Evolutionary conservation across 257 asterid genomes (phyloP).

Genomic region (Oldenlandia corymbosa): DNA sequence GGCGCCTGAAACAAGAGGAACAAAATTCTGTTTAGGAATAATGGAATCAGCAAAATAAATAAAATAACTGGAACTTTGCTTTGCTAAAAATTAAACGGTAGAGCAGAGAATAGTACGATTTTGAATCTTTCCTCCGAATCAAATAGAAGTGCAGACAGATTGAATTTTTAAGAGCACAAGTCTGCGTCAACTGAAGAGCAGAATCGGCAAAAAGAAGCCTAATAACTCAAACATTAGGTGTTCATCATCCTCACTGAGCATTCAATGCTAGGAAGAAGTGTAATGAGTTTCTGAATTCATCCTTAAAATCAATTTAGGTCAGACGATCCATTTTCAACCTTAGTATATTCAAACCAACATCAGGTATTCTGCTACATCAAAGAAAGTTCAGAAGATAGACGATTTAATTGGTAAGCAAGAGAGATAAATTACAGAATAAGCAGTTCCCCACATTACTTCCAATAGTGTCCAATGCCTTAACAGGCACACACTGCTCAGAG

Average conservation of each 20-base stretch:
- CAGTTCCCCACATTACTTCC: neutral
- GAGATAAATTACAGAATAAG: neutral
- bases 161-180: no score
- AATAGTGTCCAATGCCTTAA: neutral
- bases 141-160: no score
- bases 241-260: neutral
- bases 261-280: neutral
- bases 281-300: neutral
- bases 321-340: neutral
- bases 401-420: neutral
- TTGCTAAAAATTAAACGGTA: no score
- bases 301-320: neutral
- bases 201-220: no score
- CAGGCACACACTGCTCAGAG: neutral
- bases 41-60: neutral
- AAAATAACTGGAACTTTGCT: neutral
- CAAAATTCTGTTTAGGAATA: neutral
- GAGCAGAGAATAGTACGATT: no score
- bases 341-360: neutral
- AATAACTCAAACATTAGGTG: no score
- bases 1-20: constrained; percentile 47
- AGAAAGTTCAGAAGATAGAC: neutral
- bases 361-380: neutral
- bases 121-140: no score
- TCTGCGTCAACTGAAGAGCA: no score